phyloP scores from a whole-genome alignment of 2,329 filamentous ascomycete genomes.

The Escovopsis sp. region DNA sequence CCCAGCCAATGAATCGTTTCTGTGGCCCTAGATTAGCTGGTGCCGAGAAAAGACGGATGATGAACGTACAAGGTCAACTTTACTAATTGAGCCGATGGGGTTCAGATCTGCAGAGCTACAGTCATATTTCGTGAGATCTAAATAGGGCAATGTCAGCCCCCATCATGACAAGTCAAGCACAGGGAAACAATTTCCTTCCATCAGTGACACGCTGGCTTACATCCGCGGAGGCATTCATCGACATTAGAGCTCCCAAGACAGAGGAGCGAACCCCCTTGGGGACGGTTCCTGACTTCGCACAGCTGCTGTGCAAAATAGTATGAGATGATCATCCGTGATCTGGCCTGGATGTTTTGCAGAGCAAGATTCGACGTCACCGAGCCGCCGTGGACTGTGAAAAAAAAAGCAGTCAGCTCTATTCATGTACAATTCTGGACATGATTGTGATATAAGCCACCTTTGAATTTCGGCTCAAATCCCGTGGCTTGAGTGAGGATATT shows the following conservation, averaged over 20 bases:
- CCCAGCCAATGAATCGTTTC: slow-evolving; percentile 47
- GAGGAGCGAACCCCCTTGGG: slow-evolving; percentile 13
- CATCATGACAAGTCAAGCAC: too few relatives aligned
- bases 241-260: slow-evolving; percentile 17
- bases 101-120: slow-evolving; percentile 27
- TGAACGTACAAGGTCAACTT: slow-evolving; percentile 37
- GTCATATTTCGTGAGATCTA: slow-evolving; percentile 21
- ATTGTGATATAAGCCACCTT: slow-evolving; percentile 13
- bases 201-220: not conserved
- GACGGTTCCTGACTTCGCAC: slow-evolving; percentile 9
- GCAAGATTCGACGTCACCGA: slow-evolving; percentile 44
- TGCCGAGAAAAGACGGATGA: too few relatives aligned
- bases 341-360: slow-evolving; percentile 51
- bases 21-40: not conserved
- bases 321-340: slow-evolving; percentile 44
- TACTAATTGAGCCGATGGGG: slow-evolving; percentile 20
- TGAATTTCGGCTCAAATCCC: slow-evolving; percentile 36
- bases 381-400: slow-evolving; percentile 35
- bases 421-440: slow-evolving; percentile 21
- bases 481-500: slow-evolving; percentile 43
- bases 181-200: too few relatives aligned
- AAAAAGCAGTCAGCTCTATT: slow-evolving; percentile 10
- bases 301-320: slow-evolving; percentile 19
- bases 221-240: slow-evolving; percentile 11
- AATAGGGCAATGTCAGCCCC: not conserved